Evolutionary conservation across 192 early-diverging fungal species (phyloP).

Genomic region (Entomortierella chlamydospora): DNA sequence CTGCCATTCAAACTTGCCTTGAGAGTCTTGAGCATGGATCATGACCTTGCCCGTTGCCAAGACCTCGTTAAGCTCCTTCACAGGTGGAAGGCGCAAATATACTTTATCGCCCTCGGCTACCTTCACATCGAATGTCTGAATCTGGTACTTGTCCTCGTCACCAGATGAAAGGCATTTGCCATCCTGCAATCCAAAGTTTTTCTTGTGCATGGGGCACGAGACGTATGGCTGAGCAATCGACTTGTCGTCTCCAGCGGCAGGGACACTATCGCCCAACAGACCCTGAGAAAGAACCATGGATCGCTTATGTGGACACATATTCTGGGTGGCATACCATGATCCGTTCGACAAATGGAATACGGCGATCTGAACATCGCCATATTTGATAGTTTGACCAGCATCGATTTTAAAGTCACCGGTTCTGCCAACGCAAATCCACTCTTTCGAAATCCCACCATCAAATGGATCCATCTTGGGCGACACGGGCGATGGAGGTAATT

Average conservation of each 20-base stretch:
- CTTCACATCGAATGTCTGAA: slow-evolving; percentile 72
- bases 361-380: slow-evolving; percentile 74
- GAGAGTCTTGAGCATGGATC: slow-evolving; percentile 25
- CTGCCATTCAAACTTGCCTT: slow-evolving; percentile 10
- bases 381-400: slow-evolving; percentile 62
- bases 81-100: slow-evolving; percentile 58
- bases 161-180: slow-evolving; percentile 61
- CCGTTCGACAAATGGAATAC: slow-evolving; percentile 61
- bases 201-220: slow-evolving; percentile 78
- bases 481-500: slow-evolving; percentile 25
- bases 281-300: slow-evolving; percentile 74
- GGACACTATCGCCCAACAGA: slow-evolving; percentile 62
- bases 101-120: slow-evolving; percentile 57
- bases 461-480: slow-evolving; percentile 20
- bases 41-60: slow-evolving; percentile 69
- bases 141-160: slow-evolving; percentile 53
- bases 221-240: slow-evolving; percentile 59
- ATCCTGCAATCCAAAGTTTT: slow-evolving; percentile 66
- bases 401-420: slow-evolving; percentile 58
- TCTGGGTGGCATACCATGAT: slow-evolving; percentile 78
- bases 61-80: slow-evolving; percentile 55
- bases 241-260: slow-evolving; percentile 15
- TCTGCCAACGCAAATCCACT: slow-evolving; percentile 56
- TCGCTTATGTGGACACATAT: slow-evolving; percentile 83
- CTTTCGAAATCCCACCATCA: slow-evolving; percentile 9